Evolutionary conservation across 768 basidiomycete genomes (phyloP).

Genomic region (Hypholoma sublateritium): DNA sequence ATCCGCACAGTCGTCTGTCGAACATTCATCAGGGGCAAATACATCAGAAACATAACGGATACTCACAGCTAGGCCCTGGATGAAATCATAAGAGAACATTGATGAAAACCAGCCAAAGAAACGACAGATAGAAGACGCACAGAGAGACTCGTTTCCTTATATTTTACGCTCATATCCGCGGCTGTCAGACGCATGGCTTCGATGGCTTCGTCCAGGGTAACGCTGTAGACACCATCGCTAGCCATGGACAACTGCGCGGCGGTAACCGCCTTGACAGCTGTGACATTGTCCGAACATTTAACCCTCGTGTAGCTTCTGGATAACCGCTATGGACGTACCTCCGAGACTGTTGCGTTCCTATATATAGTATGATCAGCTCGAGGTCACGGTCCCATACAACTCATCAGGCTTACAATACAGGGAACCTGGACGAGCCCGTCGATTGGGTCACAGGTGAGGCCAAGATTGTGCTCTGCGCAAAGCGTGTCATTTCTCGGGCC

Average conservation of each 20-base stretch:
- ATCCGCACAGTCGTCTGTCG: conserved; percentile 74
- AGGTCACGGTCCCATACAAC: not conserved
- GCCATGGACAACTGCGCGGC: conserved; percentile 96
- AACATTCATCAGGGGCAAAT: conserved; percentile 1
- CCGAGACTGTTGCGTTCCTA: conserved; percentile 86
- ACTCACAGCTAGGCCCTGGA: conserved; percentile 44
- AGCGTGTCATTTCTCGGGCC: not conserved
- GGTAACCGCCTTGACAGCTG: conserved; percentile 90
- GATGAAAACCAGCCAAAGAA: conserved; percentile 2
- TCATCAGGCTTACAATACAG: conserved; percentile 70
- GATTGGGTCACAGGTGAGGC: conserved; percentile 92
- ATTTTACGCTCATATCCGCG: conserved; percentile 92
- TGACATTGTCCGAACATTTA: not conserved
- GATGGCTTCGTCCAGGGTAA: conserved; percentile 92
- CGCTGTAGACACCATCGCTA: conserved; percentile 82
- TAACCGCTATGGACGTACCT: conserved; percentile 42
- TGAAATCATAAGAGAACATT: conserved; percentile 3
- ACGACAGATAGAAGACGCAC: conserved; percentile 39
- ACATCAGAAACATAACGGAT: conserved; percentile 4
- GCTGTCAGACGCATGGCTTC: conserved; percentile 94
- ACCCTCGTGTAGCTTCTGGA: not conserved
- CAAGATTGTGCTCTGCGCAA: conserved; percentile 73
- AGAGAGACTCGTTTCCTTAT: conserved; percentile 93
- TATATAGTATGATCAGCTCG: not conserved
- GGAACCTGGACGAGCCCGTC: conserved; percentile 94